A percentile compares a stretch with the other conserved stretches of the same genome.
Conservation (phyloP, 371 early-diverging fungal genomes). For the Syncephalastrum sp. region DNA sequence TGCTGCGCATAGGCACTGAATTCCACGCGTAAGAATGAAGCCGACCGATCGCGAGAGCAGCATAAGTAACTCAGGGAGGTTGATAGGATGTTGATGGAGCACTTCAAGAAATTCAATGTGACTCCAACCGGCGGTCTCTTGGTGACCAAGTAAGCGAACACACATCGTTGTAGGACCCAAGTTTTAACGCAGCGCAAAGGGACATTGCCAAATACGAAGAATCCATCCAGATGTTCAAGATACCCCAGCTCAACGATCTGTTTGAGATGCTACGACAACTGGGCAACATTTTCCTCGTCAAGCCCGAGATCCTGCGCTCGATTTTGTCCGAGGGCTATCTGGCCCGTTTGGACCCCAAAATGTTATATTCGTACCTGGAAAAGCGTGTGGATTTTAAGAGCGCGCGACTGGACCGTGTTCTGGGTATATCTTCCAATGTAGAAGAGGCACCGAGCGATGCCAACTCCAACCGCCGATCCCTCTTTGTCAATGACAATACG, state of each 20-base stretch:
- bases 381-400: constrained; percentile 86
- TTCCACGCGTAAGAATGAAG: constrained; percentile 69
- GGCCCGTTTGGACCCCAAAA: constrained; percentile 72
- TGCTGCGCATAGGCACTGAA: constrained; percentile 74
- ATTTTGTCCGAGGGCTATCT: constrained; percentile 83
- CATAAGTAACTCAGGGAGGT: neutral
- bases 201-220: constrained; percentile 95
- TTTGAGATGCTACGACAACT: constrained; percentile 92
- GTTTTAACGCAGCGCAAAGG: constrained; percentile 36
- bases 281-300: constrained; percentile 87
- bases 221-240: constrained; percentile 71
- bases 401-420: constrained; percentile 60
- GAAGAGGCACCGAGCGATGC: constrained; percentile 12
- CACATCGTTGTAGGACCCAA: neutral
- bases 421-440: constrained; percentile 41
- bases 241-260: constrained; percentile 74
- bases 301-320: constrained; percentile 84
- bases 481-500: constrained; percentile 49
- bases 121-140: constrained; percentile 84
- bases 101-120: constrained; percentile 86
- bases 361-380: constrained; percentile 82
- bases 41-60: constrained; percentile 2
- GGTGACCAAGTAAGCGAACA: constrained; percentile 70
- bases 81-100: constrained; percentile 81
- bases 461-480: constrained; percentile 35